Evolutionary conservation across 768 basidiomycete genomes (phyloP).

Genomic region (Boletus rubroflammeus): DNA sequence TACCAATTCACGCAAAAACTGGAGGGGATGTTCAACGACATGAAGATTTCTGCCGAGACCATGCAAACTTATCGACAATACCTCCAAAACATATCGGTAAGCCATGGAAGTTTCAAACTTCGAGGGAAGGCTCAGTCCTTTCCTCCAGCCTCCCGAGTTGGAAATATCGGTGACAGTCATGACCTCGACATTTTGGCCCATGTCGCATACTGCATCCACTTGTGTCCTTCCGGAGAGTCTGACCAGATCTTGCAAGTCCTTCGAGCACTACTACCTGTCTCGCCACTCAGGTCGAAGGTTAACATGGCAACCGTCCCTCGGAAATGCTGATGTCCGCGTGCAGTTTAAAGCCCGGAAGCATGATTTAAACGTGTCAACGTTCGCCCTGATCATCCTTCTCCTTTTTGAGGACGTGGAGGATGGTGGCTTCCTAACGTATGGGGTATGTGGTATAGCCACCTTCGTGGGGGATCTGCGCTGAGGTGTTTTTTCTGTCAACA

Average conservation of each 20-base stretch:
- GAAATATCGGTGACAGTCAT: conserved; percentile 89
- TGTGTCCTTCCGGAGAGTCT: conserved; percentile 71
- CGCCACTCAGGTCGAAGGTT: conserved; percentile 87
- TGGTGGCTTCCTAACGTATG: conserved; percentile 70
- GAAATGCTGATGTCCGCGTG: conserved; percentile 85
- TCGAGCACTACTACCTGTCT: conserved; percentile 86
- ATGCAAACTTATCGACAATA: conserved; percentile 68
- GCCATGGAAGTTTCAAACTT: conserved; percentile 21
- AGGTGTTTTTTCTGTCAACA: conserved; percentile 29
- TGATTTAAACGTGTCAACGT: conserved; percentile 91
- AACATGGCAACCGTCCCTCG: conserved; percentile 88
- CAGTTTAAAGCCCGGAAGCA: conserved; percentile 76
- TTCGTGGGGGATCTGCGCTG: not conserved
- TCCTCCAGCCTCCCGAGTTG: conserved; percentile 59
- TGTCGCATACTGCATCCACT: conserved; percentile 55
- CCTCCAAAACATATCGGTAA: conserved; percentile 58
- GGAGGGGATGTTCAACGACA: conserved; percentile 99
- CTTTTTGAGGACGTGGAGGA: conserved; percentile 75
- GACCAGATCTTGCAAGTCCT: conserved; percentile 63
- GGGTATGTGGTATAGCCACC: conserved; percentile 42
- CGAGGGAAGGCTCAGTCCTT: conserved; percentile 8
- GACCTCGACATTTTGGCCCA: conserved; percentile 97
- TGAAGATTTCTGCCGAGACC: conserved; percentile 82
- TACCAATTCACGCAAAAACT: conserved; percentile 96
- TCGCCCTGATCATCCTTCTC: conserved; percentile 80